Conservation (phyloP, 441 rosid species). For the Syzygium malaccense region DNA sequence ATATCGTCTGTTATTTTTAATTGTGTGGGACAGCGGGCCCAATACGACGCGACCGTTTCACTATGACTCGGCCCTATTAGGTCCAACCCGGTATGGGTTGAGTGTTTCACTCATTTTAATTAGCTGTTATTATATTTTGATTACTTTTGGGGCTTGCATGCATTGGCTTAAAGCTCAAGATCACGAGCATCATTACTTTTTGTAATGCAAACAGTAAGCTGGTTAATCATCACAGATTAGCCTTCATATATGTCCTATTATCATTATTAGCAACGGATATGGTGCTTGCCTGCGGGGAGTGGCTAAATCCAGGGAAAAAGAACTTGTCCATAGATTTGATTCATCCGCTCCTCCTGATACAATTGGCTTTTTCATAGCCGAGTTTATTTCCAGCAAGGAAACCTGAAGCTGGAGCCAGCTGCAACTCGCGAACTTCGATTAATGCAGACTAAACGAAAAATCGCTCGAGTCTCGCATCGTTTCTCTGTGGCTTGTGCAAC, state of each 20-base stretch:
- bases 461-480: neutral
- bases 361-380: conserved; percentile 93
- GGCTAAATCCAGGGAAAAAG: conserved; percentile 90
- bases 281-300: conserved; percentile 44
- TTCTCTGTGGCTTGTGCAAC: neutral
- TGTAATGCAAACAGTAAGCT: neutral
- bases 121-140: too few relatives aligned
- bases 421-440: neutral
- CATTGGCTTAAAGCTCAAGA: too few relatives aligned
- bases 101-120: too few relatives aligned
- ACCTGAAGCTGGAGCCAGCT: neutral
- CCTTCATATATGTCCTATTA: neutral
- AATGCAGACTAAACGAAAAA: neutral
- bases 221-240: neutral
- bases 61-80: too few relatives aligned
- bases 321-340: conserved; percentile 86
- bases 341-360: conserved; percentile 82
- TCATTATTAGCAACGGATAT: neutral
- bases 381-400: conserved; percentile 55
- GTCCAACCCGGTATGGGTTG: too few relatives aligned
- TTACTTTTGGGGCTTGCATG: too few relatives aligned
- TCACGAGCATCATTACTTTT: neutral
- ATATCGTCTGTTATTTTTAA: too few relatives aligned
- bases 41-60: too few relatives aligned
- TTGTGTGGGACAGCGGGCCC: too few relatives aligned